These are phyloP conservation scores for Pseudocercospora crystallina DNA, from an alignment of 2,329 filamentous ascomycete genomes.

Conservation along the genomic window DNA sequence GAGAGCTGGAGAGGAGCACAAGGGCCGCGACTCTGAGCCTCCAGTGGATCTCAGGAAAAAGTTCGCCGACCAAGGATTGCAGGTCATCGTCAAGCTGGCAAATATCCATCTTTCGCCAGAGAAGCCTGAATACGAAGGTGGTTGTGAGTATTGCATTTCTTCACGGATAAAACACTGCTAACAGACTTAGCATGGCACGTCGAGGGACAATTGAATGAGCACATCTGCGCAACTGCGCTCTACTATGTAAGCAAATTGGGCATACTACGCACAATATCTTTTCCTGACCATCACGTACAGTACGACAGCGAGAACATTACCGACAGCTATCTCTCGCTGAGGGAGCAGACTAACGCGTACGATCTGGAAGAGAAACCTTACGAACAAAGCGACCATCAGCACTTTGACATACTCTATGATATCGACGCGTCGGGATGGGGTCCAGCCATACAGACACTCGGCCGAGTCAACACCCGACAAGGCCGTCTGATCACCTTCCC, in stretches of 20 bases:
- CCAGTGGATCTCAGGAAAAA: slow-evolving; percentile 26
- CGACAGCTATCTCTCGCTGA: slow-evolving; percentile 53
- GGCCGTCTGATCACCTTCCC: slow-evolving; percentile 58
- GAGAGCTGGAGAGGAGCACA: not conserved
- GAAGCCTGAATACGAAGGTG: slow-evolving; percentile 54
- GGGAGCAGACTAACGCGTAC: slow-evolving; percentile 30
- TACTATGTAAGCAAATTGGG: no score
- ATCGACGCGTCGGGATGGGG: slow-evolving; percentile 21
- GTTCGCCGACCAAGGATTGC: slow-evolving; percentile 50
- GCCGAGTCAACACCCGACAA: slow-evolving; percentile 48
- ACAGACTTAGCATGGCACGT: slow-evolving; percentile 59
- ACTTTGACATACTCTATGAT: slow-evolving; percentile 33
- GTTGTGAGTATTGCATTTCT: no score
- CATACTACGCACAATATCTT: no score
- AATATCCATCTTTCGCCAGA: slow-evolving; percentile 60
- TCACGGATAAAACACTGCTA: no score
- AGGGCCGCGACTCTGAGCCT: not conserved
- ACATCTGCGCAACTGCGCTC: slow-evolving; percentile 62
- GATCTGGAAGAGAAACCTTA: slow-evolving; percentile 12
- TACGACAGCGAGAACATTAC: slow-evolving; percentile 62
- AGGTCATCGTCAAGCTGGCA: slow-evolving; percentile 64
- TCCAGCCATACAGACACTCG: slow-evolving; percentile 46
- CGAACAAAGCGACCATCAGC: slow-evolving; percentile 21
- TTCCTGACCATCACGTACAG: no score
- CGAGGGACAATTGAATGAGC: slow-evolving; percentile 57